Evolutionary conservation across 345 rosid species (phyloP), one percentile per base, ranked within the genome.

Genomic region (Geranium rotundifolium): DNA sequence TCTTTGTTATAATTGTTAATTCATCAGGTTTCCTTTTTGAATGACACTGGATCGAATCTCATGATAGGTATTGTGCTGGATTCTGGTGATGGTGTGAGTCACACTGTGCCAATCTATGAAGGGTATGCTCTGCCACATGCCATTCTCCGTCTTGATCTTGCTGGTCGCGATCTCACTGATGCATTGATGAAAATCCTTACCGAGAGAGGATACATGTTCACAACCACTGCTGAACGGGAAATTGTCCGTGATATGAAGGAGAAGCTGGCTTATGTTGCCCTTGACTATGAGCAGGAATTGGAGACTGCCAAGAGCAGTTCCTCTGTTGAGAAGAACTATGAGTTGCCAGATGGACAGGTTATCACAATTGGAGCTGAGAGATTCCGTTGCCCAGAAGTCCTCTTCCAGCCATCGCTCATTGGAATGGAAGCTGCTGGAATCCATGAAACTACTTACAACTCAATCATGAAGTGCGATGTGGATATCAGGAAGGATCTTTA

Each of bases 221-320:
- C 86, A 73, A 82, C 86, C 69, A 79, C 86, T 49, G 86, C 86
- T 1, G 95, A 87, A 46, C 88, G 90, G 76, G 95, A 87, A 84
- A 87, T 87, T 76, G 95, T 87, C 66, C 86, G 95, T 73, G 95
- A 87, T 82, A 81, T 87, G 82, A 87, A 87, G 81, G 95, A 82
- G 71, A 82, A 82, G 69, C 86, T 82, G 10, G 84, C 84, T 15
- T 82, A 82, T n/a, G 82, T 82, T 50, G 86, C 86, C 60, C 79
- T 82, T 2, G 86, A 82, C 68, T 82, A 73, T 3, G 86, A 82
- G 71, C 86, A 79, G 62, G 86, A 82, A 58, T 81, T 79, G 4
- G 86, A 82, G 71, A 77, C 84, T 30, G 79, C 86, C 60, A 82
- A 82, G 75, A 82, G 84, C 72, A 82, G 86, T 76, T 79, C 84